Evolutionary conservation across 495 filamentous ascomycete species (phyloP).

Genomic region (Parmelia sp.): DNA sequence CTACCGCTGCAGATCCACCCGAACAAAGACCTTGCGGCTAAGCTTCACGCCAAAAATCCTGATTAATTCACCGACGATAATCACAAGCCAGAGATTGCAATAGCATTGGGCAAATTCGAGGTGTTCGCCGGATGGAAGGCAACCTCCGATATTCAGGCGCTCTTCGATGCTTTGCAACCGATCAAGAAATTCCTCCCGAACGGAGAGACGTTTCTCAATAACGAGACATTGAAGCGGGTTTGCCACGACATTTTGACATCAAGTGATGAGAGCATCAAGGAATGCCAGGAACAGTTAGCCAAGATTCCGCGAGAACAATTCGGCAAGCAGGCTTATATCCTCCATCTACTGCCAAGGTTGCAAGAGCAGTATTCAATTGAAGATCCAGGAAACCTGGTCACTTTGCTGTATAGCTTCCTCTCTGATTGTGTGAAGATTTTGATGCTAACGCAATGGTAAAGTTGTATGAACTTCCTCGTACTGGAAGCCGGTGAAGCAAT

Average conservation of each 20-base stretch:
- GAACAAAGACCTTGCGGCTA: constrained; percentile 55
- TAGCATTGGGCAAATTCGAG: constrained; percentile 70
- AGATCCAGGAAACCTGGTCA: constrained; percentile 34
- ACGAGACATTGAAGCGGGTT: constrained; percentile 55
- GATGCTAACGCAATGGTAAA: neutral
- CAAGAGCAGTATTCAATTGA: constrained; percentile 55
- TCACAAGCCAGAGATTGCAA: constrained; percentile 78
- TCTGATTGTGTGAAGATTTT: neutral
- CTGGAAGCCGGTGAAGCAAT: constrained; percentile 61
- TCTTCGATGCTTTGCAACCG: constrained; percentile 50
- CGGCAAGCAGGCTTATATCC: constrained; percentile 51
- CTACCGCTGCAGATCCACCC: constrained; percentile 79
- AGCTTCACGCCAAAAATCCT: constrained; percentile 58
- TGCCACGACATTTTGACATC: constrained; percentile 52
- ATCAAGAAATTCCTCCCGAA: constrained; percentile 48
- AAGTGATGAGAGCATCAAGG: constrained; percentile 43
- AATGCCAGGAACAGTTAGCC: constrained; percentile 46
- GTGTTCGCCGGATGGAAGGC: constrained; percentile 75
- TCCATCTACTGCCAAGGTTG: constrained; percentile 57
- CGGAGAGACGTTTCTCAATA: constrained; percentile 43
- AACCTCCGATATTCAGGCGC: constrained; percentile 48
- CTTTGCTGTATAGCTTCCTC: constrained; percentile 14
- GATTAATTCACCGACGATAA: constrained; percentile 64
- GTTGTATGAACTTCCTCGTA: constrained; percentile 66
- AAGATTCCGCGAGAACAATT: constrained; percentile 43